Conservation (phyloP, 2,329 filamentous ascomycete genomes). For the Capronia americana region DNA sequence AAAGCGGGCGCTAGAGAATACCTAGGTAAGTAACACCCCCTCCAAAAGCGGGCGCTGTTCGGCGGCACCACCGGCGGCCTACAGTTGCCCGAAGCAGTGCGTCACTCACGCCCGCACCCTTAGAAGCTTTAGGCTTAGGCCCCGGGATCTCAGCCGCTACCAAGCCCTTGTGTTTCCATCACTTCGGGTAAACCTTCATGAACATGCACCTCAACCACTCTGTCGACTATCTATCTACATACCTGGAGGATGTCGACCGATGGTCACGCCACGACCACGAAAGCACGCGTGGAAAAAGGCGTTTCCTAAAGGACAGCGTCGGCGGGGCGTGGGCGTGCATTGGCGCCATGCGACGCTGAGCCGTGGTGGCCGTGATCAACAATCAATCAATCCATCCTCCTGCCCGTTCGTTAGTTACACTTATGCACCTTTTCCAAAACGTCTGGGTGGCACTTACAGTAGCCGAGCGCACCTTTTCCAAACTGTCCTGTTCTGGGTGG, state of each 20-base stretch:
- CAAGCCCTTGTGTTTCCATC: conserved; percentile 1
- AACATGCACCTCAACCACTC: not conserved
- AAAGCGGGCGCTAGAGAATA: too few species aligned
- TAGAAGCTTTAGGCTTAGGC: not conserved
- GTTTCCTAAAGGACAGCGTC: not conserved
- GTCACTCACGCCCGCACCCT: not conserved
- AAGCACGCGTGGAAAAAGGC: not conserved
- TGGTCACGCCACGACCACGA: not conserved
- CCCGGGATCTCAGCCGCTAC: not conserved
- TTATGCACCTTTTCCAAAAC: conserved; percentile 15
- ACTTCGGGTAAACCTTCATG: not conserved
- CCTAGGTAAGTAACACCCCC: too few species aligned
- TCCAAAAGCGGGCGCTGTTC: not conserved
- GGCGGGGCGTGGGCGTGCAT: conserved; percentile 2
- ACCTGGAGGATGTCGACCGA: not conserved
- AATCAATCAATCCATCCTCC: not conserved
- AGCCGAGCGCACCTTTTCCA: conserved; percentile 14
- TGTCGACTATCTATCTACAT: too few species aligned
- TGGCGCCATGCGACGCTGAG: not conserved
- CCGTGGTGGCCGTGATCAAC: not conserved
- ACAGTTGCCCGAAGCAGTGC: not conserved
- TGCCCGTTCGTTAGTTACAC: conserved; percentile 7
- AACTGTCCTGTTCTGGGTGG: conserved; percentile 6
- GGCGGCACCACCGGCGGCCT: too few species aligned
- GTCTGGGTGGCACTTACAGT: conserved; percentile 12